These are phyloP conservation scores for Strobilomyces dryophilus DNA, from an alignment of 768 basidiomycete genomes.

Conservation along the genomic window DNA sequence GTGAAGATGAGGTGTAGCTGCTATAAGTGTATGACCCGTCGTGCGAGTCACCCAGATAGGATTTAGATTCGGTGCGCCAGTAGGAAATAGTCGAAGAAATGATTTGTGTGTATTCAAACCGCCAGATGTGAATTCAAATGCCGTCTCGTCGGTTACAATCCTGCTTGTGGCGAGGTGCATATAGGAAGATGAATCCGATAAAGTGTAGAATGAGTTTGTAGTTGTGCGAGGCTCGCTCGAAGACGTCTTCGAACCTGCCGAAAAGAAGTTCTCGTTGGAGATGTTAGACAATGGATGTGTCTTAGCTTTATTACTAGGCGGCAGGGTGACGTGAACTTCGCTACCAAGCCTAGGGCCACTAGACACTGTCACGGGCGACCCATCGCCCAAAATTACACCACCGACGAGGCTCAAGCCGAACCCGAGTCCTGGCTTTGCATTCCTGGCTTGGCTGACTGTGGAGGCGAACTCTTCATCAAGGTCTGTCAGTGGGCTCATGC, in stretches of 20 bases:
- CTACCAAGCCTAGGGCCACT: slow-evolving; percentile 51
- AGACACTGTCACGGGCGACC: slow-evolving; percentile 68
- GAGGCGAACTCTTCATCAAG: slow-evolving; percentile 58
- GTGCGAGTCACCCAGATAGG: slow-evolving; percentile 55
- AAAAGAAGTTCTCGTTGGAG: slow-evolving; percentile 47
- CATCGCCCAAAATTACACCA: slow-evolving; percentile 42
- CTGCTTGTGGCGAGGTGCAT: slow-evolving; percentile 26
- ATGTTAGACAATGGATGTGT: slow-evolving; percentile 27
- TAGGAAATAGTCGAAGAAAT: slow-evolving; percentile 50
- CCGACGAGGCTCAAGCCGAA: slow-evolving; percentile 42
- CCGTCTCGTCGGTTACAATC: slow-evolving; percentile 37
- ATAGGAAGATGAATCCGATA: slow-evolving; percentile 28
- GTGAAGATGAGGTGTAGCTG: slow-evolving; percentile 38
- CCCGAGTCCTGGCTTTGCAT: slow-evolving; percentile 38
- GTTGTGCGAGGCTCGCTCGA: slow-evolving; percentile 27
- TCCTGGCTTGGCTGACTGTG: slow-evolving; percentile 39
- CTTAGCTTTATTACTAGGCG: slow-evolving; percentile 37
- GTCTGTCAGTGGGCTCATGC: slow-evolving; percentile 76
- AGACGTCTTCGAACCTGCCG: slow-evolving; percentile 35
- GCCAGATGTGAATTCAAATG: slow-evolving; percentile 36
- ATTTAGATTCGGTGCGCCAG: slow-evolving; percentile 49
- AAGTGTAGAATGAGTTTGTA: slow-evolving; percentile 33
- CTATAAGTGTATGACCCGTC: slow-evolving; percentile 35
- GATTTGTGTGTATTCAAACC: slow-evolving; percentile 41
- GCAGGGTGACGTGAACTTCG: slow-evolving; percentile 43